Conservation (phyloP, 805 yeast species). For the Ogataea methylovora region DNA sequence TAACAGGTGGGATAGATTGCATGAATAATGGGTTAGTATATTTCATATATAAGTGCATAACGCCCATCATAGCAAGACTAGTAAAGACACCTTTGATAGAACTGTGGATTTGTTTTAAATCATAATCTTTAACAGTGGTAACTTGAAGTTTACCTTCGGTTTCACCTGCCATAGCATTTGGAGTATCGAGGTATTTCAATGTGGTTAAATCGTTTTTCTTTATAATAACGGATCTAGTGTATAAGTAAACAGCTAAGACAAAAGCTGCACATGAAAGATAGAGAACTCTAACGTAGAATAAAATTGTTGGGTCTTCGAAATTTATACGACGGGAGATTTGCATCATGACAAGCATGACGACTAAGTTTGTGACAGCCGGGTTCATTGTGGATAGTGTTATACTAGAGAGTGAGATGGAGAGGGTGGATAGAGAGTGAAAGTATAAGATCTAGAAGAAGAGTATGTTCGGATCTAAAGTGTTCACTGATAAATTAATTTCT, state of each 20-base stretch:
- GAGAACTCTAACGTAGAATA: slow-evolving; percentile 67
- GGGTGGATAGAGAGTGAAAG: too few relatives aligned
- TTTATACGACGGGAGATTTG: slow-evolving; percentile 85
- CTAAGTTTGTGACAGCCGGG: slow-evolving; percentile 81
- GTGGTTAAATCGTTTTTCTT: slow-evolving; percentile 87
- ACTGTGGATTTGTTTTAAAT: slow-evolving; percentile 73
- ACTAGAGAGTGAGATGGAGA: too few relatives aligned
- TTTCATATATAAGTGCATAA: slow-evolving; percentile 97
- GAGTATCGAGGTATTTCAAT: slow-evolving; percentile 82
- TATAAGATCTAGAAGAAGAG: too few relatives aligned
- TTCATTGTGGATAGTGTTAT: slow-evolving; percentile 59
- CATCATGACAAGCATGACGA: slow-evolving; percentile 93
- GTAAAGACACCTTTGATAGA: slow-evolving; percentile 81
- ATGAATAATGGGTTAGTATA: slow-evolving; percentile 94
- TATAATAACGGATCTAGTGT: slow-evolving; percentile 51
- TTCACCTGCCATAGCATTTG: slow-evolving; percentile 72
- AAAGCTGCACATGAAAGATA: slow-evolving; percentile 61
- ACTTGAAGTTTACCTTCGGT: slow-evolving; percentile 68
- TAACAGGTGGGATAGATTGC: slow-evolving; percentile 88
- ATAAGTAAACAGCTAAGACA: slow-evolving; percentile 60
- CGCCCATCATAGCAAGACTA: slow-evolving; percentile 92
- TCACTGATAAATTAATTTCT: too few relatives aligned
- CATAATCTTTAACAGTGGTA: slow-evolving; percentile 93
- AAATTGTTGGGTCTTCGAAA: slow-evolving; percentile 72
- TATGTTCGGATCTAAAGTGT: too few relatives aligned